phyloP scores from a whole-genome alignment of 2,329 filamentous ascomycete species.

The Chalara sp. region DNA sequence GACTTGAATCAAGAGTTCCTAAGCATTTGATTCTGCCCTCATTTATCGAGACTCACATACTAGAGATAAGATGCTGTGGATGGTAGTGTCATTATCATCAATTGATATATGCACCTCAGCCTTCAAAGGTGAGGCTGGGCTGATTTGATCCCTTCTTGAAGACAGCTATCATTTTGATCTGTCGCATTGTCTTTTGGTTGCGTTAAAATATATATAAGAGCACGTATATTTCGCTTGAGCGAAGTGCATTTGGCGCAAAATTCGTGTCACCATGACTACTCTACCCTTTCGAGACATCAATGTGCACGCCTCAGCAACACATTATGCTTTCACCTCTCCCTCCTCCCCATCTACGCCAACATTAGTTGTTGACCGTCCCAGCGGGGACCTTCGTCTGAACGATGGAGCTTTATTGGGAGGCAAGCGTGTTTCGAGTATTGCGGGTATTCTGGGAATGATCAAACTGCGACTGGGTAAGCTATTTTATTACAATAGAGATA shows the following conservation, averaged over 20 bases:
- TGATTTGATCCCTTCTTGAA: too few relatives aligned
- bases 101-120: too few relatives aligned
- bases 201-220: too few relatives aligned
- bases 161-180: too few relatives aligned
- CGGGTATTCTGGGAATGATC: conserved; percentile 90
- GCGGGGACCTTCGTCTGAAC: conserved; percentile 79
- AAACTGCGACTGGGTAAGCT: conserved; percentile 79
- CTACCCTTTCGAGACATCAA: conserved; percentile 94
- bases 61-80: too few relatives aligned
- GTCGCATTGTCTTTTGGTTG: too few relatives aligned
- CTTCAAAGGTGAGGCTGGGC: too few relatives aligned
- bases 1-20: too few relatives aligned
- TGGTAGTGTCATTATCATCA: too few relatives aligned
- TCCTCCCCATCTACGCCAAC: conserved; percentile 86
- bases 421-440: conserved; percentile 87
- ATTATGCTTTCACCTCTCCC: conserved; percentile 95
- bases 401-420: conserved; percentile 70
- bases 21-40: too few relatives aligned
- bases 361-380: conserved; percentile 83
- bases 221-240: too few relatives aligned
- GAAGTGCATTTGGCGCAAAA: not conserved
- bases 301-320: conserved; percentile 81
- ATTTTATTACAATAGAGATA: not conserved
- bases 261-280: conserved; percentile 37
- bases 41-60: too few relatives aligned